Conservation (phyloP, 805 yeast genomes). For the Teunomyces atbi region DNA sequence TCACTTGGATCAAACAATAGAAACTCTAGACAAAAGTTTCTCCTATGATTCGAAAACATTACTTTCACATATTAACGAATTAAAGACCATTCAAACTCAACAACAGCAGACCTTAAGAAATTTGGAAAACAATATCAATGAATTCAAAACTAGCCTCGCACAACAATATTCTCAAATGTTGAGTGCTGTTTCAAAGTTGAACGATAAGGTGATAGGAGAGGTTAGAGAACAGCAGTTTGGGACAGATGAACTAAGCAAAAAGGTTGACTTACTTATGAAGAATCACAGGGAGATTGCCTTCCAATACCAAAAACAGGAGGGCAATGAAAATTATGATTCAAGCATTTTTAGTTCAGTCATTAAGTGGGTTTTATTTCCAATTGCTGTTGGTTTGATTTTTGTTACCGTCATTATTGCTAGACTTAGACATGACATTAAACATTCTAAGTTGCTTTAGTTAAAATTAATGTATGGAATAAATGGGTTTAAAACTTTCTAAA, state of each 20-base stretch:
- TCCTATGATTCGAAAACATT: slow-evolving; percentile 10
- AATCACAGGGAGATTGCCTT: slow-evolving; percentile 37
- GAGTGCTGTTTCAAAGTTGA: slow-evolving; percentile 27
- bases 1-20: not conserved
- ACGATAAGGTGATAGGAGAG: slow-evolving; percentile 40
- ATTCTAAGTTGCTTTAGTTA: slow-evolving; percentile 51
- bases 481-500: not conserved
- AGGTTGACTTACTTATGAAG: slow-evolving; percentile 40
- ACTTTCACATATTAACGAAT: slow-evolving; percentile 14
- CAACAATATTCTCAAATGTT: slow-evolving; percentile 28
- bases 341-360: slow-evolving; percentile 23
- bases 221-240: slow-evolving; percentile 40
- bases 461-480: not conserved
- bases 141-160: slow-evolving; percentile 26
- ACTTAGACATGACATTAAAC: slow-evolving; percentile 62
- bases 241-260: slow-evolving; percentile 31
- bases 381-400: slow-evolving; percentile 37
- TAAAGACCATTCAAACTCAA: slow-evolving; percentile 15
- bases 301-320: slow-evolving; percentile 20
- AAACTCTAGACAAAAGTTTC: slow-evolving; percentile 9
- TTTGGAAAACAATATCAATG: slow-evolving; percentile 18
- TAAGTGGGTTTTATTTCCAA: slow-evolving; percentile 42
- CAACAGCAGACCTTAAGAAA: slow-evolving; percentile 18
- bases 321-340: slow-evolving; percentile 11
- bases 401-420: slow-evolving; percentile 49